A percentile compares a stretch with the other conserved stretches of the same genome.
phyloP scores from a whole-genome alignment of 805 yeast genomes.

The Cyberlindnera maritima region DNA sequence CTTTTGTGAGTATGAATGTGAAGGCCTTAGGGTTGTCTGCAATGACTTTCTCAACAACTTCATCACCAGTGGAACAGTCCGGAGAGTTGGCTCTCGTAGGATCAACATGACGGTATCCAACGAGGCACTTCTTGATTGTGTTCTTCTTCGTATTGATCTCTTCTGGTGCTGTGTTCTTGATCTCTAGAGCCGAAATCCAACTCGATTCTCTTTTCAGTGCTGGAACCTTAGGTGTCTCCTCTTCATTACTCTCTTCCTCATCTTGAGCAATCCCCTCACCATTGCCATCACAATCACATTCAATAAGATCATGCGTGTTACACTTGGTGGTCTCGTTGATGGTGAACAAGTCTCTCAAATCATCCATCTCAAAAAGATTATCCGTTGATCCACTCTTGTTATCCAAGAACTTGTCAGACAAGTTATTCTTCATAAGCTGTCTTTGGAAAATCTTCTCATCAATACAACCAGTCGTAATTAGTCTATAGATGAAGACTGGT shows the following conservation, averaged over 20 bases:
- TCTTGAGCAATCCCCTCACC: constrained; percentile 37
- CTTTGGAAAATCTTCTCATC: constrained; percentile 95
- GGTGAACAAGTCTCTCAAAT: constrained; percentile 73
- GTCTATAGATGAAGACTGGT: constrained; percentile 77
- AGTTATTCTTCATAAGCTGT: constrained; percentile 77
- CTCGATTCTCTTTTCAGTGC: constrained; percentile 9
- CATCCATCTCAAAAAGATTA: constrained; percentile 66
- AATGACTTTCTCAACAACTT: constrained; percentile 31
- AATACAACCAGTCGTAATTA: constrained; percentile 83
- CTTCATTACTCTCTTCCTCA: constrained; percentile 24
- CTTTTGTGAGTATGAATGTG: constrained; percentile 41
- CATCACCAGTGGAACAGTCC: constrained; percentile 30
- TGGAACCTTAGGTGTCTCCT: constrained; percentile 13
- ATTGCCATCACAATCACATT: constrained; percentile 57
- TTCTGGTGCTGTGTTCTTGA: constrained; percentile 10
- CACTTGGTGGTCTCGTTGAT: constrained; percentile 47
- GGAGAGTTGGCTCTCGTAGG: constrained; percentile 33
- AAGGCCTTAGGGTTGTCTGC: constrained; percentile 28
- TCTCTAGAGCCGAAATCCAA: constrained; percentile 25
- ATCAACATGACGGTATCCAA: constrained; percentile 61
- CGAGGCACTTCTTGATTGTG: constrained; percentile 55
- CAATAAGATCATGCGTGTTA: constrained; percentile 76
- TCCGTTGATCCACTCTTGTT: constrained; percentile 43
- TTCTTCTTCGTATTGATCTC: constrained; percentile 30
- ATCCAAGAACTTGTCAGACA: constrained; percentile 70